Evolutionary conservation across 345 rosid genomes (phyloP), one percentile per base, ranked within the genome.

Genomic region (Carallia pectinifolia): DNA sequence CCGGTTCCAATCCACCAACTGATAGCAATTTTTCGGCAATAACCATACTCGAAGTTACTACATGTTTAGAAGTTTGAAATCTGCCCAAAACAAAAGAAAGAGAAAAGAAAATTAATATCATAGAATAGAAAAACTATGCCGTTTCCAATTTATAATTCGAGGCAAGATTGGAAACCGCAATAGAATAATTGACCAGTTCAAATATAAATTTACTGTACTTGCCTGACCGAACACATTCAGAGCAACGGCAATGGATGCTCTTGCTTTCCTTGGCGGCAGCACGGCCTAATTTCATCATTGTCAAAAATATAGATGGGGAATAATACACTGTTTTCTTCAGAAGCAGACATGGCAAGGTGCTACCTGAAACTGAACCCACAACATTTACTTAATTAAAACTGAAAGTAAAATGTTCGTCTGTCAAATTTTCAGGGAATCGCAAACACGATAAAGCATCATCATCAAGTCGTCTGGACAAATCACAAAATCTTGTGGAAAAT

Each of bases 251-350:
- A 66, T 92, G 91, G 61, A 88, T 83, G 81, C 59, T 88, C 90
- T 85, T 87, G 38, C 80, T 74, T 67, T 95, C 88, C 74, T 80
- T 88, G 0, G 96, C 81, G 68, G 87, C 84, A 67, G 94, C 97
- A 55, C 72, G 82, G 76, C 90, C 88, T 67, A 95, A 70, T 80
- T 88, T 90, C 48, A 80, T 73, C 58, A 92, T 67, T 0, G 98
- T 96, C 53, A 87, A 92, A 83, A 68, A 92, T 87, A 73, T 92
- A 96, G 76, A 92, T 96, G 4, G 99, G 99, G 82, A 96, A 92
- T 85, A 92, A 64, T 0, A 90, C 85, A 74, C 94, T 81, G 68
- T 76, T 96, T 84, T 96, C 99, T 75, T 90, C 97, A 1, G 97
- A 85, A 18, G 96, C 91, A 70, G 92, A 97, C 98, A 95, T 92